Conservation (phyloP, 148 eudicot species). For the Vaccinium macrocarpon region DNA sequence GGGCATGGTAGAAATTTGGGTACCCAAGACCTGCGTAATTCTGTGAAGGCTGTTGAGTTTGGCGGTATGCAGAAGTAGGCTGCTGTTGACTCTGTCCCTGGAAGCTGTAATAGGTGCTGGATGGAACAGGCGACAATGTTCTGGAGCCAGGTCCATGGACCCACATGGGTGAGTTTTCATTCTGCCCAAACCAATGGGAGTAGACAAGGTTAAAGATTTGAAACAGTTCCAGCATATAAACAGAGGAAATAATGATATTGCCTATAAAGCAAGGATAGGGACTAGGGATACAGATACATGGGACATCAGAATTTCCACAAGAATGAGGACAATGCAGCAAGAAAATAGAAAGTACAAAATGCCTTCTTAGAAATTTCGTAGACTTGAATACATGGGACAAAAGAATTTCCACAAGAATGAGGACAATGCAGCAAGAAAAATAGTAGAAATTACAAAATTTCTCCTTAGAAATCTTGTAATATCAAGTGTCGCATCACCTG, state of each 20-base stretch:
- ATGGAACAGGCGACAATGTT: constrained; percentile 78
- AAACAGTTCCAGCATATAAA: not conserved
- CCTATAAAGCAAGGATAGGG: not conserved
- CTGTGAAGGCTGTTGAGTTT: constrained; percentile 71
- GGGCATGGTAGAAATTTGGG: constrained; percentile 76
- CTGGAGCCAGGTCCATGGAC: constrained; percentile 77
- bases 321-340: not conserved
- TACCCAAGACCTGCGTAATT: constrained; percentile 65
- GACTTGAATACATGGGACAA: not conserved
- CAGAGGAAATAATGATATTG: not conserved
- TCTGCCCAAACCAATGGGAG: constrained; percentile 23
- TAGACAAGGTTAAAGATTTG: not conserved
- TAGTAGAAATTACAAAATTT: not conserved
- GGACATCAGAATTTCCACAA: not conserved
- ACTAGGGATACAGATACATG: not conserved
- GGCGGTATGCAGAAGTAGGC: constrained; percentile 57
- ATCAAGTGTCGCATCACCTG: not conserved
- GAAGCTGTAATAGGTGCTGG: constrained; percentile 71
- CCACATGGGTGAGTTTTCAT: constrained; percentile 45
- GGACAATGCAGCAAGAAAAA: not conserved
- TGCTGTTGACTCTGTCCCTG: constrained; percentile 61
- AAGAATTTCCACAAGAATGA: not conserved
- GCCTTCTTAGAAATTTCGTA: not conserved
- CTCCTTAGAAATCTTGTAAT: not conserved
- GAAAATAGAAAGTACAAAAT: not conserved